Base-by-base conservation (phyloP, 352 stramenopile species). In the Pythium angustatum region DNA sequence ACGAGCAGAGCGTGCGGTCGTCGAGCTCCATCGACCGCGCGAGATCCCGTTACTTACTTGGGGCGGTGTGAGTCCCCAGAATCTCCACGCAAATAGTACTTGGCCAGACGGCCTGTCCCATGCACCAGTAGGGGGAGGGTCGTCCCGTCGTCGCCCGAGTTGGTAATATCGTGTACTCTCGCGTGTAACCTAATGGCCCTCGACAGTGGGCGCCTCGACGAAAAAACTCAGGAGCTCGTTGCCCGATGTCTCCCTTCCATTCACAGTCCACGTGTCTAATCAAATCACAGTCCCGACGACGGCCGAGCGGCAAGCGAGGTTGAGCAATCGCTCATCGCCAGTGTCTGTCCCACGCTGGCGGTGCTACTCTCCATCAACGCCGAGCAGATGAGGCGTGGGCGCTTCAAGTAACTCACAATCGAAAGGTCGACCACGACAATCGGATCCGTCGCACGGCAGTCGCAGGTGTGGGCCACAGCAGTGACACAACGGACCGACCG, bases 121-220 rank as follows among this genome's bases (percentile, higher is more conserved):
- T 62, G 56, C 15, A 36, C 56, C n/a, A 24, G 30, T 38, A n/a
- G 28, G 43, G 17, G 40, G 7, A 21, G n/a, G 40, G 12, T 55
- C 31, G 56, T 62, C 28, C 21, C 2, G 22, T 62, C 56, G 55
- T 47, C 5, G 34, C 19, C 15, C 12, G 26, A 55, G 56, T 62
- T 62, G 43, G 56, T 62, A 62, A 62, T 55, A 55, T 57, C 31
- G 24, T 62, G 56, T 48, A 44, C 56, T 28, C 43, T 62, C 56
- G 43, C 56, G 56, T 62, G 56, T 62, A 62, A 62, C 54, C n/a
- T 49, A 49, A 47, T 17, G 24, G 51, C 22, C 51, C 34, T n/a
- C n/a, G 30, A 57, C 33, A 11, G 26, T 62, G 19, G 15, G 5
- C 38, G 24, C 33, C n/a, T 19, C 10, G 31, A n/a, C 40, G 19